Base-by-base conservation (phyloP, 176 grass and related monocot species). In the Aegilops speltoides region DNA sequence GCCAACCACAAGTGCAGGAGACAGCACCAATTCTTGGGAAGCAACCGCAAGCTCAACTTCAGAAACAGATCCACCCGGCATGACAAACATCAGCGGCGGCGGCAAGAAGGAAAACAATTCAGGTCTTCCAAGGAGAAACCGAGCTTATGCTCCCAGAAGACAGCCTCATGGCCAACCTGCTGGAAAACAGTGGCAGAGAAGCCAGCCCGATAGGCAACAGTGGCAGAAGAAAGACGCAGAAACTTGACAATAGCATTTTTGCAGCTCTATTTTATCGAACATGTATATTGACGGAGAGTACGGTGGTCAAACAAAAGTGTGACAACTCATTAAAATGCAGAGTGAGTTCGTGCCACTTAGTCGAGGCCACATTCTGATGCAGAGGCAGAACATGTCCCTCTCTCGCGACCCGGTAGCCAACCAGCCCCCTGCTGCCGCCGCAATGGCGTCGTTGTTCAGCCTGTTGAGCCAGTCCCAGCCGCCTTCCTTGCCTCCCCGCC, bases 91-190 rank as follows among this genome's bases (percentile, higher is more conserved):
- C 45, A 22, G 68, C 16, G 46, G 25, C 5, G 23, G 24, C 34
- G 90, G 81, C 36, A 92, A 80, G 52, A 96, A 94, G 71, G 80
- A 87, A 36, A 94, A 82, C 66, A 90, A 81, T 75, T 43, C 88
- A 66, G 85, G 77, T 56, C 24, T 22, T 7, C 88, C 90, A 68
- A 91, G 90, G 85, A 90, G 87, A 72, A 73, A 87, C 8, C 88
- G 79, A 79, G 38, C 37, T 75, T 71, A 77, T 24, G 57, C 86
- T 75, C 77, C 84, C 50, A 98, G 90, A 84, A 86, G 66, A 82
- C 88, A 89, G 12, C 80, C 54, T 29, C 72, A 80, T 4, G 63
- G 28, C 2, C 82, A 95, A 50, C 7, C 88, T 37, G 48, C 2
- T 61, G 86, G 69, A 26, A 46, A 76, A 54, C 73, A 76, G 73